These are phyloP conservation scores for Tritrichomonas foetus DNA, from an alignment of 208 protist species.

Conservation along the genomic window DNA sequence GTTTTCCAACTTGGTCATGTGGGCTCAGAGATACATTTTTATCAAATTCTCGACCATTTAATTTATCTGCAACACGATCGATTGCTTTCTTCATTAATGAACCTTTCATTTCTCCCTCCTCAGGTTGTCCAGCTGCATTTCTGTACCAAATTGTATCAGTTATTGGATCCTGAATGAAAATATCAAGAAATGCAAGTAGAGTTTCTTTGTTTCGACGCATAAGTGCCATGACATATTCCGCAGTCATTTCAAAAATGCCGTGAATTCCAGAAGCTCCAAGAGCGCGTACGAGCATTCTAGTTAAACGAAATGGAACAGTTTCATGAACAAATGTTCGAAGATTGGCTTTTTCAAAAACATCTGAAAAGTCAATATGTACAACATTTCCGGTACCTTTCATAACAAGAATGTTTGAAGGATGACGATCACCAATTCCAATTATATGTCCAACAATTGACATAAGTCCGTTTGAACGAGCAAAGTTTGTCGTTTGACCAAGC, in stretches of 20 bases:
- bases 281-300: constrained; percentile 15
- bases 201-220: not conserved
- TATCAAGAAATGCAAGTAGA: not conserved
- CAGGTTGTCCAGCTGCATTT: not conserved
- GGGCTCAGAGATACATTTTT: not conserved
- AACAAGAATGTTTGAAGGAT: constrained; percentile 25
- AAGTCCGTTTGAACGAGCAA: not conserved
- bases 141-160: not conserved
- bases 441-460: constrained; percentile 32
- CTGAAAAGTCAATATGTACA: not conserved
- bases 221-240: not conserved
- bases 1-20: not conserved
- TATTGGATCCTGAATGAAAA: constrained; percentile 28
- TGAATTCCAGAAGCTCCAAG: not conserved
- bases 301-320: constrained; percentile 32
- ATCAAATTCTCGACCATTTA: not conserved
- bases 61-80: not conserved
- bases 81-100: not conserved
- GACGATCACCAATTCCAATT: not conserved
- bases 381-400: not conserved
- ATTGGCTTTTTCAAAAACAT: not conserved
- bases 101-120: not conserved
- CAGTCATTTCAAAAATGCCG: not conserved
- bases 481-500: not conserved
- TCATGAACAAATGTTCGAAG: not conserved